Evolutionary conservation across 1,284 basidiomycete species (phyloP).

Genomic region (Lentinula novae-zelandiae): DNA sequence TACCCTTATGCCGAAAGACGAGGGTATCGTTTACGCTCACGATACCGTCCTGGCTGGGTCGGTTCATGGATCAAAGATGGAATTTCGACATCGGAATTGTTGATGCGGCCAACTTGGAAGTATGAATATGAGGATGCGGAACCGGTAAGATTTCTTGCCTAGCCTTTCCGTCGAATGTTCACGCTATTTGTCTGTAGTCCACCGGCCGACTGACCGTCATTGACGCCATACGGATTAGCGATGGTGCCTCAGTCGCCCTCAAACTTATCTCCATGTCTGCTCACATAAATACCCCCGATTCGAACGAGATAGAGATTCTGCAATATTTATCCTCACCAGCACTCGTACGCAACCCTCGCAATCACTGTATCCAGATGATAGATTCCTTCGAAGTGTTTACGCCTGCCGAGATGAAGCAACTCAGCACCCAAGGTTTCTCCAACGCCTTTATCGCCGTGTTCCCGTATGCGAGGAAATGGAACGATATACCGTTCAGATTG

Average conservation of each 20-base stretch:
- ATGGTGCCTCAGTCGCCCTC: not conserved
- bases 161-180: not conserved
- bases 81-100: not conserved
- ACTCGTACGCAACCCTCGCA: not conserved
- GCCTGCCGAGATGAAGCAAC: not conserved
- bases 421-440: not conserved
- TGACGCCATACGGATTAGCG: constrained; percentile 1
- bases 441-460: constrained; percentile 5
- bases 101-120: constrained; percentile 3
- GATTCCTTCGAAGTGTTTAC: not conserved
- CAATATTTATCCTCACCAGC: not conserved
- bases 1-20: not conserved
- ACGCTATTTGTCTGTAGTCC: not conserved
- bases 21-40: not conserved
- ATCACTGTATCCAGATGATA: constrained; percentile 6
- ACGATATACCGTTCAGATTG: not conserved
- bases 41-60: constrained; percentile 5
- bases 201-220: not conserved
- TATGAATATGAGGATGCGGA: constrained; percentile 3
- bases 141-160: not conserved
- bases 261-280: not conserved
- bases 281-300: not conserved
- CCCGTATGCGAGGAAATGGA: constrained; percentile 3
- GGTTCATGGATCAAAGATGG: constrained; percentile 3
- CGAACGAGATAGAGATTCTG: not conserved